phyloP scores from a whole-genome alignment of 352 stramenopile genomes.

The Aphanomyces cochlioides region DNA sequence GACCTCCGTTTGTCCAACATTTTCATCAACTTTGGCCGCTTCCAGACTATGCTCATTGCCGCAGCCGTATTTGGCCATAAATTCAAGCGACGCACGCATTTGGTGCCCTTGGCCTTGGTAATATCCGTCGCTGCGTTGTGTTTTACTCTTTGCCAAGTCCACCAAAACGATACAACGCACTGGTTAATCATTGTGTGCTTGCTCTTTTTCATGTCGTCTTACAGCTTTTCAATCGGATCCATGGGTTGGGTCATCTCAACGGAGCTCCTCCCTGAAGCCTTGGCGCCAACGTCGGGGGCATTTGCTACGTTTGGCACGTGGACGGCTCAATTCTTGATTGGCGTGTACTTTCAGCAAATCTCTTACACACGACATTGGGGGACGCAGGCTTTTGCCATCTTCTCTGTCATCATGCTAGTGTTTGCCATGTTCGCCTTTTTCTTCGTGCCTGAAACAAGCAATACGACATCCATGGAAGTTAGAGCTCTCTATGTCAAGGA shows the following conservation, averaged over 20 bases:
- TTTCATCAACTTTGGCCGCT: neutral
- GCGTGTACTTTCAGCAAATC: neutral
- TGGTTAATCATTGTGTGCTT: neutral
- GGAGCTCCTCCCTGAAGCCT: neutral
- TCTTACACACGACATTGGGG: neutral
- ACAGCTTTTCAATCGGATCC: conserved; percentile 1
- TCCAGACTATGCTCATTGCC: neutral
- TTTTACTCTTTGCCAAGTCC: conserved; percentile 4
- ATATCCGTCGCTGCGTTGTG: neutral
- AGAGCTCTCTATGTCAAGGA: neutral
- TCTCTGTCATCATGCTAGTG: neutral
- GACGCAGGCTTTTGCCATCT: neutral
- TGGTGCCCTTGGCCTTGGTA: neutral
- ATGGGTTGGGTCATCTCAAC: neutral
- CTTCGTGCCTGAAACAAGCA: neutral
- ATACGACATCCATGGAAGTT: neutral
- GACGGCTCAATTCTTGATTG: neutral
- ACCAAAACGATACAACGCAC: neutral
- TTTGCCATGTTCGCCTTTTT: neutral
- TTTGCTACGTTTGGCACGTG: neutral
- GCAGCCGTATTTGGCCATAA: neutral
- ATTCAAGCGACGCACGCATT: neutral
- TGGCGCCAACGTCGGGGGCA: neutral
- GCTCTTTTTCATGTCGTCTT: neutral
- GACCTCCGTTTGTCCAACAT: neutral